Percentiles rank a stretch among this genome's conserved stretches.
Conservation (phyloP, 2,329 filamentous ascomycete species). For the Diplodia intermedia region DNA sequence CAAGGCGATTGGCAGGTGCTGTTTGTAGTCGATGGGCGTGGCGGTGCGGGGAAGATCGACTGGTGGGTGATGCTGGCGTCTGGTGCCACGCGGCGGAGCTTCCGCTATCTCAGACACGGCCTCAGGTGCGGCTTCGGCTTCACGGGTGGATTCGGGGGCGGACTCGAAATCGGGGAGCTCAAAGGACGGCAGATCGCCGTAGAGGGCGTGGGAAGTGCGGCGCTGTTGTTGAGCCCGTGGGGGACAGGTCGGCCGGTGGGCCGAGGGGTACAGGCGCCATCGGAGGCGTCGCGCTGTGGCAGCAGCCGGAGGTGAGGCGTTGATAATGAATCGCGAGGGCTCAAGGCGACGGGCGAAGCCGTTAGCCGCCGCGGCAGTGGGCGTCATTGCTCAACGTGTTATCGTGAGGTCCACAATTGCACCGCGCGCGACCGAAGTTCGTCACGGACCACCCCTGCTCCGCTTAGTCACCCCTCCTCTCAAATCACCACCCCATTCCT, state of each 20-base stretch:
- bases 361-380: conserved; percentile 14
- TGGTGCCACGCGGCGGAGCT: background rate
- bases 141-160: background rate
- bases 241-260: background rate
- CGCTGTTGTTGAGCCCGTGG: conserved; percentile 20
- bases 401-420: conserved; percentile 31
- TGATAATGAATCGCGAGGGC: background rate
- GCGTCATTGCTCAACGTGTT: conserved; percentile 16
- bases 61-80: background rate
- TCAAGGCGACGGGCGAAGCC: background rate
- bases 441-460: conserved; percentile 4
- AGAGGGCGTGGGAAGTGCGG: conserved; percentile 19
- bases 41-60: background rate
- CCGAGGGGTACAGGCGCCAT: conserved; percentile 1
- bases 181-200: background rate
- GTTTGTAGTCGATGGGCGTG: conserved; percentile 1
- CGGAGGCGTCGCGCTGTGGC: background rate
- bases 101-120: background rate
- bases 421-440: conserved; percentile 14
- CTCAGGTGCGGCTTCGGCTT: background rate
- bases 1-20: background rate
- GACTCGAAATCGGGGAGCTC: background rate
- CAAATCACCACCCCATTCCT: too few species aligned
- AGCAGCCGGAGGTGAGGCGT: conserved; percentile 2
- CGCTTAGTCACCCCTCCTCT: background rate